Base-by-base conservation (phyloP, 352 stramenopile genomes). In the Phytopythium ostracodes region DNA sequence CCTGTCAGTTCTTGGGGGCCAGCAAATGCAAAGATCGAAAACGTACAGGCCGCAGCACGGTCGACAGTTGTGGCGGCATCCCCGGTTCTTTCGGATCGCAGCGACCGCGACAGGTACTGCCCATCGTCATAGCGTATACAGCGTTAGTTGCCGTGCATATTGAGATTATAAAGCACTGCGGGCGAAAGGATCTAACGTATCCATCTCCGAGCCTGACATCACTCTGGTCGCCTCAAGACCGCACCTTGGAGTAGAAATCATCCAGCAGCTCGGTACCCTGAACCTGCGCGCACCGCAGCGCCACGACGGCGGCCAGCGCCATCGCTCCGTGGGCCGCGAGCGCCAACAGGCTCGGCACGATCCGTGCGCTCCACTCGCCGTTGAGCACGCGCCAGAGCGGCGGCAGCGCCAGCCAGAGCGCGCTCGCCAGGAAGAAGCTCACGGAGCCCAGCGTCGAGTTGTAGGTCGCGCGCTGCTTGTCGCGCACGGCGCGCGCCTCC, bases 351-450 rank as follows among this genome's bases (percentile, higher is more conserved):
- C 78, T 88, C 43, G 68, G 72, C 46, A 82, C 9, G 50, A 87
- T 76, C 44, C 60, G 55, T 27, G 65, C 60, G 55, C 79, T 92
- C 81, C 81, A 92, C 36, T 91, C 79, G 77, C 81, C 81, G 54
- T 88, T 89, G 33, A 92, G 59, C 51, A 92, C 75, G 52, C 77
- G 77, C 80, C 84, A 90, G 2, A 80, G 75, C 51, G 81, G 75
- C 53, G 84, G 84, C 50, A 92, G 68, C 51, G 73, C 63, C 44
- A 92, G 61, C 60, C 69, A 76, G 36, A 92, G 65, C 47, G 76
- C 57, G 22, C 65, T 58, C 29, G 71, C 63, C 27, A 77, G 31
- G 52, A 84, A 77, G 35, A 82, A 62, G 35, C 72, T 55, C 46
- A 70, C 38, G 1, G 74, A 84, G 14, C 81, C 81, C 11, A 92